Evolutionary conservation across 352 stramenopile genomes (phyloP).

Genomic region (Blastocystis sp.): DNA sequence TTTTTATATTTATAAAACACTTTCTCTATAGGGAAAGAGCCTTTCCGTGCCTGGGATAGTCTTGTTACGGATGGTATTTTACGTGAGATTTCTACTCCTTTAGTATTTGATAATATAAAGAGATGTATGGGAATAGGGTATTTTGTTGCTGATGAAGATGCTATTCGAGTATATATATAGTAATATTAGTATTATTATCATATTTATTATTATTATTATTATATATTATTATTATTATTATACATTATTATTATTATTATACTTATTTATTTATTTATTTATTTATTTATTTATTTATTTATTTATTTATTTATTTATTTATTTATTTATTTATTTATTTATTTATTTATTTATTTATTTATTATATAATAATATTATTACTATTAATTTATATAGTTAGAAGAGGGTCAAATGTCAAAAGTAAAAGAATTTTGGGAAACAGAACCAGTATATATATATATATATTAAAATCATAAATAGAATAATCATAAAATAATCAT

Average conservation of each 20-base stretch:
- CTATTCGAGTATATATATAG: not conserved
- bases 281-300: too few relatives aligned
- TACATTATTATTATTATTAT: too few relatives aligned
- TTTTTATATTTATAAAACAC: too few relatives aligned
- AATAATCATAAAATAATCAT: not conserved
- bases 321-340: too few relatives aligned
- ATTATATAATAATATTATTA: too few relatives aligned
- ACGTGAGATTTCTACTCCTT: constrained; percentile 8
- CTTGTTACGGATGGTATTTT: constrained; percentile 9
- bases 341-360: too few relatives aligned
- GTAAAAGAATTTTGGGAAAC: constrained; percentile 25
- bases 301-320: too few relatives aligned
- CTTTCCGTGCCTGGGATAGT: constrained; percentile 19
- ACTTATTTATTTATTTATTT: too few relatives aligned
- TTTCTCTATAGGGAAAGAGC: too few relatives aligned
- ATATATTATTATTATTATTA: too few relatives aligned
- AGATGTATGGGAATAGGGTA: constrained; percentile 25
- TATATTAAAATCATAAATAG: too few relatives aligned
- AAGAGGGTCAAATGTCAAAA: constrained; percentile 9
- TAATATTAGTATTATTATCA: not conserved
- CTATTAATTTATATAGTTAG: constrained; percentile 22
- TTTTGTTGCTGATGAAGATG: constrained; percentile 7
- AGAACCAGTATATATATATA: constrained; percentile 1
- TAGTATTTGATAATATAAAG: constrained; percentile 32
- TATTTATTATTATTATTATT: too few relatives aligned